Percentiles rank a stretch among this genome's conserved stretches.
These are phyloP conservation scores for Blastobotrys chiropterorum DNA, from an alignment of 805 yeast species.

Conservation along the genomic window DNA sequence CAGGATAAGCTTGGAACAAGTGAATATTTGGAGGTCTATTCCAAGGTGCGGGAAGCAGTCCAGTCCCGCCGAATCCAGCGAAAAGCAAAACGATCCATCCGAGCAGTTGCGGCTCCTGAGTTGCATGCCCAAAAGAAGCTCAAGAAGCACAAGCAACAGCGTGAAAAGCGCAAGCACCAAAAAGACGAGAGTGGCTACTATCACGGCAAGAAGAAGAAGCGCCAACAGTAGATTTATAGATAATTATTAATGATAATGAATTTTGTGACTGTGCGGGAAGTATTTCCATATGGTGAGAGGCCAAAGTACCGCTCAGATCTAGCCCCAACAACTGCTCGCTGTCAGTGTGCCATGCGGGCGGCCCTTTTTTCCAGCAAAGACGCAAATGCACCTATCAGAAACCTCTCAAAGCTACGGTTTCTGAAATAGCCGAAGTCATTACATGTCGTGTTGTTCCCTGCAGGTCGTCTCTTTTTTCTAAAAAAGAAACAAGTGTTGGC, in stretches of 20 bases:
- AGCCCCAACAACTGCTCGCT: neutral
- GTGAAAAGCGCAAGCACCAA: constrained; percentile 69
- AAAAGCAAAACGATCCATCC: constrained; percentile 63
- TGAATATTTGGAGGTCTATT: constrained; percentile 54
- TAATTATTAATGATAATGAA: neutral
- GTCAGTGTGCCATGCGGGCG: too few species aligned
- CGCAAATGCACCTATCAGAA: too few species aligned
- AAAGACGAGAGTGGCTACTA: constrained; percentile 75
- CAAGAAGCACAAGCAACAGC: constrained; percentile 64
- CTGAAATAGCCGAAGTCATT: neutral
- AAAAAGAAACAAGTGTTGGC: too few species aligned
- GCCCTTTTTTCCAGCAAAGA: too few species aligned
- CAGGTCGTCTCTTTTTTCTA: neutral
- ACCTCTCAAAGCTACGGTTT: too few species aligned
- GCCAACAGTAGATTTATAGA: neutral
- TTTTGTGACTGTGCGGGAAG: neutral
- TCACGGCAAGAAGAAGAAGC: constrained; percentile 40
- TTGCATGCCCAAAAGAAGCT: constrained; percentile 71
- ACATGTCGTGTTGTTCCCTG: neutral
- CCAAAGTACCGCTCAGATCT: too few species aligned
- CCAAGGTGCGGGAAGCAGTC: constrained; percentile 58
- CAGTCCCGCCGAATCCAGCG: constrained; percentile 65
- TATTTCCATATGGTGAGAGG: too few species aligned
- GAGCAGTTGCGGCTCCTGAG: constrained; percentile 75
- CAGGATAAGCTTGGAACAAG: constrained; percentile 67